Percentiles rank a stretch among this genome's conserved stretches.
These are phyloP conservation scores for Penicillium egyptiacum DNA, from an alignment of 495 filamentous ascomycete genomes.

Conservation along the genomic window DNA sequence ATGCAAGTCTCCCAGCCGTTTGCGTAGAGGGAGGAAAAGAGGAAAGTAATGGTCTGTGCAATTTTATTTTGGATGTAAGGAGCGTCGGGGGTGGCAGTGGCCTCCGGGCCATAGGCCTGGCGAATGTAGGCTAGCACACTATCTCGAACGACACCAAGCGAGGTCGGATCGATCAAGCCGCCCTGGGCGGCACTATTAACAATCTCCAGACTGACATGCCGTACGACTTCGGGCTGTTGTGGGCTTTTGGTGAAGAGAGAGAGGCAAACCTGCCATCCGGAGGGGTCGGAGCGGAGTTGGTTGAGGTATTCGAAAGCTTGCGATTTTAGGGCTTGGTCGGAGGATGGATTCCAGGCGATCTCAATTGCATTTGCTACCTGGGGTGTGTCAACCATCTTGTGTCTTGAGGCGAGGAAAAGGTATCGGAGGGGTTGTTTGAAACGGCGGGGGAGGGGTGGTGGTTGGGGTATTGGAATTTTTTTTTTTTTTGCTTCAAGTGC, in stretches of 20 bases:
- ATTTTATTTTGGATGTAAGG: slow-evolving; percentile 91
- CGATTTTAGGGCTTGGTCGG: slow-evolving; percentile 69
- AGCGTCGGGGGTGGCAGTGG: slow-evolving; percentile 59
- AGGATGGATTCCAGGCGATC: slow-evolving; percentile 77
- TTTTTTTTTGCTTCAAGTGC: slow-evolving; percentile 13
- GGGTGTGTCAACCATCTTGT: slow-evolving; percentile 19
- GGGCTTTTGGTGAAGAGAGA: slow-evolving; percentile 80
- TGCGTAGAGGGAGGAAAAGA: slow-evolving; percentile 83
- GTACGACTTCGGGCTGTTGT: slow-evolving; percentile 76
- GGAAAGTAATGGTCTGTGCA: slow-evolving; percentile 87
- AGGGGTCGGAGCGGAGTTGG: slow-evolving; percentile 72
- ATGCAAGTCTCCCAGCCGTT: slow-evolving; percentile 84
- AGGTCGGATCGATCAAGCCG: slow-evolving; percentile 65
- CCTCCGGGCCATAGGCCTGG: slow-evolving; percentile 63
- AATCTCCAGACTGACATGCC: slow-evolving; percentile 84
- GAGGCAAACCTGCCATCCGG: slow-evolving; percentile 85
- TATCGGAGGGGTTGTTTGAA: slow-evolving; percentile 22
- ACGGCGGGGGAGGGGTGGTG: slow-evolving; percentile 20
- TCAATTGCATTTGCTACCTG: slow-evolving; percentile 92
- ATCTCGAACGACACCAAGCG: slow-evolving; percentile 69
- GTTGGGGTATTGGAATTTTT: slow-evolving; percentile 20
- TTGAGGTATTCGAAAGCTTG: slow-evolving; percentile 89
- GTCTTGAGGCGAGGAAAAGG: slow-evolving; percentile 9
- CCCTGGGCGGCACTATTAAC: slow-evolving; percentile 85
- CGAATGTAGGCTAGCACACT: slow-evolving; percentile 74